Evolutionary conservation across 148 eudicot genomes (phyloP).

Genomic region (Vaccinium vitisidaea): DNA sequence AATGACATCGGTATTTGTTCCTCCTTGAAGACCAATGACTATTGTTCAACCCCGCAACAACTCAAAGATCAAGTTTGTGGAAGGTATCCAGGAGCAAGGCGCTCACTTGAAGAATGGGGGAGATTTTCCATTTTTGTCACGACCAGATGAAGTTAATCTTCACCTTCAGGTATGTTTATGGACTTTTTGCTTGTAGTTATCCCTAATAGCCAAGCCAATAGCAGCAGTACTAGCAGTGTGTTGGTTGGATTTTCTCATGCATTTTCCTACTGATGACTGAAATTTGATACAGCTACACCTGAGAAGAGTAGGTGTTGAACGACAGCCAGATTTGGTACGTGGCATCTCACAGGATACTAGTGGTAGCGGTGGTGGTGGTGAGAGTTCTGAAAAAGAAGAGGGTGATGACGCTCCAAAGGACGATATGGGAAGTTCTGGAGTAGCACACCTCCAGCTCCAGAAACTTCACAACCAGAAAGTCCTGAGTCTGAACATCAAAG

Average conservation of each 20-base stretch:
- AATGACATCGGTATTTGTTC: conserved; percentile 6
- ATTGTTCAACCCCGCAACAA: conserved; percentile 74
- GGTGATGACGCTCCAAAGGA: conserved; percentile 48
- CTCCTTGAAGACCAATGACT: conserved; percentile 72
- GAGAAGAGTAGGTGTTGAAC: conserved; percentile 88
- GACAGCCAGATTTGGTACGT: conserved; percentile 64
- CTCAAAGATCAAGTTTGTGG: conserved; percentile 88
- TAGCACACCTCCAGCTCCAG: conserved; percentile 33
- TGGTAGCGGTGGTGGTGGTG: conserved; percentile 24
- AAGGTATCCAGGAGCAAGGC: conserved; percentile 87
- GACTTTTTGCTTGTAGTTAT: background rate
- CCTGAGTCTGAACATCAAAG: conserved; percentile 21
- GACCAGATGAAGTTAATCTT: conserved; percentile 95
- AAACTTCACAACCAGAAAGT: conserved; percentile 27
- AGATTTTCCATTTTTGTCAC: conserved; percentile 93
- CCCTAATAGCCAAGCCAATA: background rate
- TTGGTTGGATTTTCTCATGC: conserved; percentile 7
- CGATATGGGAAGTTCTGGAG: conserved; percentile 32
- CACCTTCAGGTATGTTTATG: conserved; percentile 76
- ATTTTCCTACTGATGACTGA: conserved; percentile 10
- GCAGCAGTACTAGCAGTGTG: background rate
- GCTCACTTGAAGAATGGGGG: conserved; percentile 91
- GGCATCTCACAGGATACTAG: conserved; percentile 42
- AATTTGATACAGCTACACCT: conserved; percentile 72
- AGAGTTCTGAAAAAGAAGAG: conserved; percentile 43